Percentiles rank a stretch among this genome's conserved stretches.
These are phyloP conservation scores for Saccharomyces eubayanus DNA, from an alignment of 805 yeast genomes.

Conservation along the genomic window DNA sequence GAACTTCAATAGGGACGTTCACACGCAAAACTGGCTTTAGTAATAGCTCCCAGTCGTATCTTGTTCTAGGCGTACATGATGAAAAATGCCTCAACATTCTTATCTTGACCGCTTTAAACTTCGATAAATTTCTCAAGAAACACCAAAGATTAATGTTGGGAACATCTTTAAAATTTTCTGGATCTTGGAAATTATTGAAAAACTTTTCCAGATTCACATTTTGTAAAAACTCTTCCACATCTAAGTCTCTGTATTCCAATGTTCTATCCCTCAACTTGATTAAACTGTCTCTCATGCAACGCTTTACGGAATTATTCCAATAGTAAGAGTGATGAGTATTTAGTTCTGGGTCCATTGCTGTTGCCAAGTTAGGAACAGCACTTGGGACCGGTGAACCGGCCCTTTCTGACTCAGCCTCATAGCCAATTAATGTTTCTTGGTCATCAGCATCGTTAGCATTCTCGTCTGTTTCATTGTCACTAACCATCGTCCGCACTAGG, in stretches of 20 bases:
- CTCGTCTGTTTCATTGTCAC: slow-evolving; percentile 2
- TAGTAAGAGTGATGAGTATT: slow-evolving; percentile 7
- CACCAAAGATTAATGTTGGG: slow-evolving; percentile 33
- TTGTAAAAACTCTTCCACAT: slow-evolving; percentile 5
- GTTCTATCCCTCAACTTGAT: neutral
- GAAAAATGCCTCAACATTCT: slow-evolving; percentile 32
- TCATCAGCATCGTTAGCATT: slow-evolving; percentile 12
- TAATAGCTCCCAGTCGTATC: slow-evolving; percentile 34
- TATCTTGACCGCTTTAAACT: slow-evolving; percentile 31
- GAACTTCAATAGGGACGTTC: slow-evolving; percentile 30
- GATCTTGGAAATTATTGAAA: slow-evolving; percentile 23
- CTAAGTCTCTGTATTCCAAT: neutral
- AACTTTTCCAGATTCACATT: slow-evolving; percentile 11
- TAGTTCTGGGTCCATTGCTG: neutral
- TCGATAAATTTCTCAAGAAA: slow-evolving; percentile 28
- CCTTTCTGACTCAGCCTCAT: slow-evolving; percentile 1
- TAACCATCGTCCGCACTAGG: neutral
- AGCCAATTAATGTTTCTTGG: slow-evolving; percentile 24
- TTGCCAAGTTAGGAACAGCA: neutral
- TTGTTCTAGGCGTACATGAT: slow-evolving; percentile 32
- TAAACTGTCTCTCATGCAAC: slow-evolving; percentile 13
- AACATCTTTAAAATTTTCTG: slow-evolving; percentile 23
- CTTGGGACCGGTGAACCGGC: neutral
- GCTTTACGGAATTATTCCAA: slow-evolving; percentile 23
- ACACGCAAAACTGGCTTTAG: slow-evolving; percentile 31